Evolutionary conservation across 2,329 filamentous ascomycete genomes (phyloP).

Genomic region (Hymenoscyphus linearis): DNA sequence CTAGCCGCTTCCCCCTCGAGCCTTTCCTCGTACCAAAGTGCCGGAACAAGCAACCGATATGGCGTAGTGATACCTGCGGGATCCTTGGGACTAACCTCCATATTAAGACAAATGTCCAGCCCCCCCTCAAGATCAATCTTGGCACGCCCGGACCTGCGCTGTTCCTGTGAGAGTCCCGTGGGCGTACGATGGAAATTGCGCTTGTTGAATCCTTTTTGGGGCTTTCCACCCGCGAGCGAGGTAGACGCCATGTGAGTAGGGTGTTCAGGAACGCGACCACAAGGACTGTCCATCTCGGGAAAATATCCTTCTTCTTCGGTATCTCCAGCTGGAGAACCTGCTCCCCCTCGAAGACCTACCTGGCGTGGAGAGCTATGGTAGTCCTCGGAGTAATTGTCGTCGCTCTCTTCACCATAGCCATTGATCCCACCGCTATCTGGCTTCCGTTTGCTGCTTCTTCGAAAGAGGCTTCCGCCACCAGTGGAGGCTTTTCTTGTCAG

Average conservation of each 20-base stretch:
- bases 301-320: conserved; percentile 55
- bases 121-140: conserved; percentile 76
- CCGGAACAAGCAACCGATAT: conserved; percentile 81
- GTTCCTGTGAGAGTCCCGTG: conserved; percentile 63
- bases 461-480: conserved; percentile 40
- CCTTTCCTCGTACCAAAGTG: conserved; percentile 50
- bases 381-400: conserved; percentile 23
- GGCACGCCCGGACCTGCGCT: conserved; percentile 47
- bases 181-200: conserved; percentile 59
- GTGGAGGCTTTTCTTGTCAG: conserved; percentile 43
- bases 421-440: conserved; percentile 48
- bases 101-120: conserved; percentile 80
- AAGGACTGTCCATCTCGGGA: conserved; percentile 25
- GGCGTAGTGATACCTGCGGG: conserved; percentile 83
- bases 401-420: conserved; percentile 44
- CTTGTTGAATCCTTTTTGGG: conserved; percentile 14
- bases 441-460: conserved; percentile 40
- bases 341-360: conserved; percentile 32
- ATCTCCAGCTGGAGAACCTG: conserved; percentile 31
- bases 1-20: conserved; percentile 8
- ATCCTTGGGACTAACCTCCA: conserved; percentile 81
- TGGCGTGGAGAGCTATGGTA: conserved; percentile 10
- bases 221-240: conserved; percentile 20
- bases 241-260: conserved; percentile 20
- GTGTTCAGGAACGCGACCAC: conserved; percentile 14